Evolutionary conservation across 345 rosid genomes (phyloP).

Genomic region (Sisymbrium altissimum): DNA sequence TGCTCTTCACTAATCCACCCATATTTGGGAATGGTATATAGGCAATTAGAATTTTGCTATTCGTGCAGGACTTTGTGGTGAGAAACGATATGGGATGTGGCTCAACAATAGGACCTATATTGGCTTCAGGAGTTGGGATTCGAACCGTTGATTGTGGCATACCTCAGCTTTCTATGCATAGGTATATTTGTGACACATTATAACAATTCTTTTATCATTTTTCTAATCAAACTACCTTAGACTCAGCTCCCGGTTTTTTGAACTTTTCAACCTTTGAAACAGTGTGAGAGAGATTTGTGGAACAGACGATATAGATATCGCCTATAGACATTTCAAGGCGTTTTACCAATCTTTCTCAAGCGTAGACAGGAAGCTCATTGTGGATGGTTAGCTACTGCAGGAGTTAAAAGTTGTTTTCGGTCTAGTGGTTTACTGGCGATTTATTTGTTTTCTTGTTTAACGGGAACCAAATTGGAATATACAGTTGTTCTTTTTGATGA

Average conservation of each 20-base stretch:
- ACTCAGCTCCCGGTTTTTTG: neutral
- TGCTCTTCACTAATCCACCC: neutral
- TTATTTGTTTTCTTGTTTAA: neutral
- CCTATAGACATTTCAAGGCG: constrained; percentile 91
- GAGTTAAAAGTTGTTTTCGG: neutral
- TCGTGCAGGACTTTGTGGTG: constrained; percentile 82
- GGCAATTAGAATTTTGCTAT: neutral
- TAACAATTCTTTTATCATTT: neutral
- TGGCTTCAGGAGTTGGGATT: constrained; percentile 89
- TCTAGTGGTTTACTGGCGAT: neutral
- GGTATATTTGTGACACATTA: constrained; percentile 38
- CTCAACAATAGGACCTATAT: constrained; percentile 93
- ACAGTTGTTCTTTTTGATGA: neutral
- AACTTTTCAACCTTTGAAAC: constrained; percentile 25
- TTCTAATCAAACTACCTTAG: neutral
- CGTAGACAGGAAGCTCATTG: constrained; percentile 58
- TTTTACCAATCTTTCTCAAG: constrained; percentile 68
- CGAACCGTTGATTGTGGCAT: constrained; percentile 94
- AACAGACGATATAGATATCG: constrained; percentile 72
- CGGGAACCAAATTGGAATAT: neutral
- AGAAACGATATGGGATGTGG: constrained; percentile 99
- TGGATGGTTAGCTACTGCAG: constrained; percentile 42
- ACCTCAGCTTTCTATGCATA: constrained; percentile 97
- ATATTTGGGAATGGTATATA: neutral
- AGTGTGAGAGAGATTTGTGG: constrained; percentile 90